A percentile compares a stretch with the other conserved stretches of the same genome.
phyloP scores from a whole-genome alignment of 2,329 filamentous ascomycete genomes.

The Fusarium chuoi region DNA sequence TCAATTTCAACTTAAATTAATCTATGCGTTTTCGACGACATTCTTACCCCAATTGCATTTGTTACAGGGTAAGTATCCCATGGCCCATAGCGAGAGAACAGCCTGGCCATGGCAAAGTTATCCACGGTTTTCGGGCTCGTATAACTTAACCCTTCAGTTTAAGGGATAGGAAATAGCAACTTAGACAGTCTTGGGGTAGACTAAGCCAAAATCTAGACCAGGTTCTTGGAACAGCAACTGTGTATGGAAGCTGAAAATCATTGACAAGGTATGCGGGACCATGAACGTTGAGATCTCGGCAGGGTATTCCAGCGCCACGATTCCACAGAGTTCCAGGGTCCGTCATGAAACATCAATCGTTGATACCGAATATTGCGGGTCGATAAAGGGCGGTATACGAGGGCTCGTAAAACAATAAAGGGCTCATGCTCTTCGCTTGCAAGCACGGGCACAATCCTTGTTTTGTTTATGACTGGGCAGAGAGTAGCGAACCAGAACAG shows the following conservation, averaged over 20 bases:
- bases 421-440: conserved; percentile 3
- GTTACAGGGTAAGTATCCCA: conserved; percentile 19
- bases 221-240: conserved; percentile 13
- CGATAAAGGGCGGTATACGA: conserved; percentile 29
- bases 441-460: conserved; percentile 11
- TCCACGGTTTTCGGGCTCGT: neutral
- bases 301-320: conserved; percentile 23
- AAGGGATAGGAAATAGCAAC: neutral
- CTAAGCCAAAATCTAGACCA: conserved; percentile 16
- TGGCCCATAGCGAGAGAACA: neutral
- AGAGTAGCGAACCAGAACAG: conserved; percentile 5
- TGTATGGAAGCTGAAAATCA: conserved; percentile 28
- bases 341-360: conserved; percentile 5
- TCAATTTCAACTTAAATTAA: neutral
- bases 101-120: neutral
- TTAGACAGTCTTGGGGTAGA: neutral
- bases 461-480: conserved; percentile 3
- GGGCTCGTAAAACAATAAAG: neutral
- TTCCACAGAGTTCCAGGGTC: conserved; percentile 16
- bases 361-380: conserved; percentile 23
- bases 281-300: conserved; percentile 24
- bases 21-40: neutral
- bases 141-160: neutral
- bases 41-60: neutral
- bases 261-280: conserved; percentile 17